phyloP scores from a whole-genome alignment of 2,329 filamentous ascomycete species.

The Cryphonectria naterciae region DNA sequence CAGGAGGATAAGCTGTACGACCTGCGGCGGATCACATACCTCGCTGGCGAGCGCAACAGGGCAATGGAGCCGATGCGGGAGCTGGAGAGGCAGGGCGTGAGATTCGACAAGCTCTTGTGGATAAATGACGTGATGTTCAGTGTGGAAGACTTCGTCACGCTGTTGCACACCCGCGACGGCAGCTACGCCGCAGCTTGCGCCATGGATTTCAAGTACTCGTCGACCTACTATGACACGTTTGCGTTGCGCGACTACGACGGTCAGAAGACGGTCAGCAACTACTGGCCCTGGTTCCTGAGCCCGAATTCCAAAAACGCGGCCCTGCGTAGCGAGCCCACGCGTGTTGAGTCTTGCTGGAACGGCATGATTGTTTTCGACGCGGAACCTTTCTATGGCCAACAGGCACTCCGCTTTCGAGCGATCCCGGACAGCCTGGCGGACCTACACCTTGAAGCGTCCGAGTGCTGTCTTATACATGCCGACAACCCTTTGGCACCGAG shows the following conservation, averaged over 20 bases:
- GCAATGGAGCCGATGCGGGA: slow-evolving; percentile 62
- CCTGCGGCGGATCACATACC: slow-evolving; percentile 68
- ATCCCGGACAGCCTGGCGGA: slow-evolving; percentile 64
- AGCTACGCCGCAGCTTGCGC: slow-evolving; percentile 64
- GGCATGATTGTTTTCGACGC: slow-evolving; percentile 57
- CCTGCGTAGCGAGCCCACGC: slow-evolving; percentile 54
- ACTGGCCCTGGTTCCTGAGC: slow-evolving; percentile 64
- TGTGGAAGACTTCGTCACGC: slow-evolving; percentile 55
- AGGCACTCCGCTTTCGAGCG: slow-evolving; percentile 62
- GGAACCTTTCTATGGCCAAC: slow-evolving; percentile 49
- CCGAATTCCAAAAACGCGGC: slow-evolving; percentile 49
- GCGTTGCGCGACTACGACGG: slow-evolving; percentile 60
- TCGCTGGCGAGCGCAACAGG: slow-evolving; percentile 66
- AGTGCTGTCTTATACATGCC: slow-evolving; percentile 78
- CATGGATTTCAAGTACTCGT: slow-evolving; percentile 59
- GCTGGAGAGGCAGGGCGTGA: slow-evolving; percentile 49
- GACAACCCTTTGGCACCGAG: slow-evolving; percentile 64
- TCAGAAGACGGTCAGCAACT: slow-evolving; percentile 53
- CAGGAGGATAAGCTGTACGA: slow-evolving; percentile 55
- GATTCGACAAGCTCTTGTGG: slow-evolving; percentile 62
- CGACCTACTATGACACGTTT: slow-evolving; percentile 64
- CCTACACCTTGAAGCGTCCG: slow-evolving; percentile 72
- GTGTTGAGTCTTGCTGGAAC: slow-evolving; percentile 72
- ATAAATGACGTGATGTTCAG: slow-evolving; percentile 65
- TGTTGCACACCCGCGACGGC: slow-evolving; percentile 58